phyloP scores from a whole-genome alignment of 495 filamentous ascomycete species.

The Hapsidospora chrysogenum region DNA sequence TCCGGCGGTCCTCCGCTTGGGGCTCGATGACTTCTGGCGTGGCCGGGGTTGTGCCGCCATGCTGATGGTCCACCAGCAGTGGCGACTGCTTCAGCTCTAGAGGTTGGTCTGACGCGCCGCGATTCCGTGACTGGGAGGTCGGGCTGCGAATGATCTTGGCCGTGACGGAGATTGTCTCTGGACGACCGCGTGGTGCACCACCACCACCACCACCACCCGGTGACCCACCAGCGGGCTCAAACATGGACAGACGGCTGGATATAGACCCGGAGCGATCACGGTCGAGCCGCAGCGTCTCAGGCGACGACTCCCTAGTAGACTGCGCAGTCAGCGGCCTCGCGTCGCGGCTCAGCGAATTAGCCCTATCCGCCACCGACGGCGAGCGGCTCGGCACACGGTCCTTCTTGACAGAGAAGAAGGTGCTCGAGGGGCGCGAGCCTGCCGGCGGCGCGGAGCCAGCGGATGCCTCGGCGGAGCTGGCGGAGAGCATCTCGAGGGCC shows the following conservation, averaged over 20 bases:
- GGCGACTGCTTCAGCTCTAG: conserved; percentile 56
- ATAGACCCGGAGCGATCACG: conserved; percentile 25
- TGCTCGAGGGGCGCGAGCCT: conserved; percentile 18
- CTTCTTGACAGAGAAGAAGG: conserved; percentile 38
- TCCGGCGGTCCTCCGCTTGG: conserved; percentile 5
- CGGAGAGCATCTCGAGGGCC: conserved; percentile 61
- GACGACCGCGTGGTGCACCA: conserved; percentile 23
- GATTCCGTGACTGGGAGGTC: conserved; percentile 22
- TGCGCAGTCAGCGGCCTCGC: conserved; percentile 19
- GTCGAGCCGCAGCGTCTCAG: conserved; percentile 10
- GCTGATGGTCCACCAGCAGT: conserved; percentile 52
- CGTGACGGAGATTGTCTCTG: conserved; percentile 64
- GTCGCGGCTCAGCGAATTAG: conserved; percentile 17
- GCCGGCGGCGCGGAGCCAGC: conserved; percentile 3
- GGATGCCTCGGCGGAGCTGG: conserved; percentile 12
- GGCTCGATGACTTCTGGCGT: conserved; percentile 7
- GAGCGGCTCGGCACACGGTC: conserved; percentile 21
- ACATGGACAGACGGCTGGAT: conserved; percentile 28
- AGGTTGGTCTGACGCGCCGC: conserved; percentile 14
- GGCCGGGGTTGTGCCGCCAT: conserved; percentile 9
- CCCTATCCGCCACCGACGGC: conserved; percentile 26
- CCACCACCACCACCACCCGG: no score
- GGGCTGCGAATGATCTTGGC: conserved; percentile 58
- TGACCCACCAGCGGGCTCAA: conserved; percentile 11
- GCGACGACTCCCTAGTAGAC: conserved; percentile 26